Base-by-base conservation (phyloP, 75 land plant species). In the Pinus taeda region DNA sequence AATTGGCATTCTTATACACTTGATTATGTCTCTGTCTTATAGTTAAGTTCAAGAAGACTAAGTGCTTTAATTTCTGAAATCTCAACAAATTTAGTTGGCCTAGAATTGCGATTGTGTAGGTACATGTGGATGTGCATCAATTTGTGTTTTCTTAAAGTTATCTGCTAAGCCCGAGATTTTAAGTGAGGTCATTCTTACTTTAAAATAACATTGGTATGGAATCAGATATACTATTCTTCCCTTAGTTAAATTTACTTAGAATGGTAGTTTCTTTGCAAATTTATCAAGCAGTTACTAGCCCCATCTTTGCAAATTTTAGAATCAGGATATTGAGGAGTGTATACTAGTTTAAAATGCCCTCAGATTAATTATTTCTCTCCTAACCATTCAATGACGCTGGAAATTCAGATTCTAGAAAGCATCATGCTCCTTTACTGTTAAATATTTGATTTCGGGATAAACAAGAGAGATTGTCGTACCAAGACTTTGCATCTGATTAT, bases 91-190 rank as follows among this genome's bases (percentile, higher is more conserved):
- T 42, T 18, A 2, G 42, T 42, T 42, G 39, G 53, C 49, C 3
- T 69, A 20, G 72, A 69, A 69, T 20, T 69, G 4, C 11, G 72
- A n/a, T 69, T 69, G 22, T 42, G 22, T 55, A 69, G 36, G 72
- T n/a, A 20, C 7, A n/a, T 69, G 72, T 18, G 53, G 1, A 69
- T 20, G 22, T 69, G 49, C 72, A 15, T 39, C 20, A 69, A 9
- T 18, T 69, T 18, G 45, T 36, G 36, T 15, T 36, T 15, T 37
- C 8, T 67, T 4, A 36, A 21, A 9, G 4, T 42, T 69, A 49
- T 9, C n/a, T 65, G 33, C 36, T 17, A 18, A 65, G 69, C 69
- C 39, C 8, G 12, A 65, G 69, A 65, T n/a, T 26, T 17, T 60
- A n/a, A 18, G 61, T 11, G 55, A 49, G 55, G 55, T 49, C 55